These are phyloP conservation scores for Leccinum fibrillosum DNA, from an alignment of 768 basidiomycete species.

Conservation along the genomic window DNA sequence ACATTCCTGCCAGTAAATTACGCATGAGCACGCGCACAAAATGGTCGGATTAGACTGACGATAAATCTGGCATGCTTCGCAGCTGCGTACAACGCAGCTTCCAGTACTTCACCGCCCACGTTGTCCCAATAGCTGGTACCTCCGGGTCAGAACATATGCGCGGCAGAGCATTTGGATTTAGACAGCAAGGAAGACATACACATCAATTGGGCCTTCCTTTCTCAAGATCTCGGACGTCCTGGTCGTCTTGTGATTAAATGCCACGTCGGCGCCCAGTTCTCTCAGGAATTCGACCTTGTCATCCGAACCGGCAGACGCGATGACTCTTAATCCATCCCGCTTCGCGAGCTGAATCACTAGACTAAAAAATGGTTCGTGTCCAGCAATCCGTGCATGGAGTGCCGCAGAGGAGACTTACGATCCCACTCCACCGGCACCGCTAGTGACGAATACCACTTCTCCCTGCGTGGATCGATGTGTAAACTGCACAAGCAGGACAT, in stretches of 20 bases:
- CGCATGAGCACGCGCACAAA: neutral
- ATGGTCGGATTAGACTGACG: constrained; percentile 11
- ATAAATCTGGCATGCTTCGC: constrained; percentile 48
- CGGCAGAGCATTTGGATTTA: neutral
- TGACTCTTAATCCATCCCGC: constrained; percentile 55
- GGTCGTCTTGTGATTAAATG: constrained; percentile 71
- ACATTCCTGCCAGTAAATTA: constrained; percentile 29
- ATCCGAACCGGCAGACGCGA: constrained; percentile 70
- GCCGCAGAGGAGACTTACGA: constrained; percentile 37
- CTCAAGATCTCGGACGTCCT: constrained; percentile 48
- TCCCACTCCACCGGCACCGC: constrained; percentile 53
- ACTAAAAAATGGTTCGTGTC: constrained; percentile 18
- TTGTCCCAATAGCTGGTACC: constrained; percentile 36
- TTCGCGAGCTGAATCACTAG: constrained; percentile 53
- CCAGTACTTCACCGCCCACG: constrained; percentile 59
- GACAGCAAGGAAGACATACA: constrained; percentile 30
- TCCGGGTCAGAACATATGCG: neutral
- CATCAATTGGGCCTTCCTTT: constrained; percentile 55
- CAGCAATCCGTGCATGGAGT: neutral
- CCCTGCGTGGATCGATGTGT: constrained; percentile 30
- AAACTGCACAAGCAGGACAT: neutral
- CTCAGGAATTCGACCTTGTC: constrained; percentile 65
- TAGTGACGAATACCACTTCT: constrained; percentile 47
- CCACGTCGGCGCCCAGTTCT: constrained; percentile 62
- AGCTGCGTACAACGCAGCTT: constrained; percentile 50